A percentile compares a stretch with the other conserved stretches of the same genome.
Conservation (phyloP, 2,329 filamentous ascomycete genomes). For the Byssoonygena ceratinophila region DNA sequence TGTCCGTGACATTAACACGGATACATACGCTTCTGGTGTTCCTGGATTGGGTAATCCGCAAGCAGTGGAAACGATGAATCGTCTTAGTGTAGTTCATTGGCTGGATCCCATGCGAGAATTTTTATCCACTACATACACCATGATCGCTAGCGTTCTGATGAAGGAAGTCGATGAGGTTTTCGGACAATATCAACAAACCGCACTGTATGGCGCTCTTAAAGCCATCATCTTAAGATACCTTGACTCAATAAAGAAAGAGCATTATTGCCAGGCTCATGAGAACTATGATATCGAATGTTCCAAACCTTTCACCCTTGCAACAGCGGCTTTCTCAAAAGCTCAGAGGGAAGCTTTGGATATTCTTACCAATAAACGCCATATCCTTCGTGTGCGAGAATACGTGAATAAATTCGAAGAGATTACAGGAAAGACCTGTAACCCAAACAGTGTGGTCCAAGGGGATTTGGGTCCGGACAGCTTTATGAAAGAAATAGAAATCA, state of each 20-base stretch:
- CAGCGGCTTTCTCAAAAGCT: slow-evolving; percentile 19
- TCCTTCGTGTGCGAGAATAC: slow-evolving; percentile 15
- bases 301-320: slow-evolving; percentile 47
- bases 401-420: slow-evolving; percentile 18
- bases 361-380: slow-evolving; percentile 18
- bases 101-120: slow-evolving; percentile 40
- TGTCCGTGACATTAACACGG: slow-evolving; percentile 46
- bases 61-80: slow-evolving; percentile 50
- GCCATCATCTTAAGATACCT: slow-evolving; percentile 40
- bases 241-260: slow-evolving; percentile 30
- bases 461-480: slow-evolving; percentile 29
- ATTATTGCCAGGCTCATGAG: slow-evolving; percentile 38
- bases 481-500: slow-evolving; percentile 31
- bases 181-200: slow-evolving; percentile 27
- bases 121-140: slow-evolving; percentile 23
- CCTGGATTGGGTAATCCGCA: slow-evolving; percentile 50
- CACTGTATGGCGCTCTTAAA: slow-evolving; percentile 28
- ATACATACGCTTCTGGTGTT: slow-evolving; percentile 47
- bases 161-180: slow-evolving; percentile 37
- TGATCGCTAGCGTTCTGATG: slow-evolving; percentile 32
- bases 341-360: slow-evolving; percentile 13
- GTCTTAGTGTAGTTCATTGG: slow-evolving; percentile 51
- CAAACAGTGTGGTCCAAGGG: slow-evolving; percentile 21
- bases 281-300: slow-evolving; percentile 46
- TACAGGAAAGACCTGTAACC: not conserved